Conservation (phyloP, 2,329 filamentous ascomycete species). For the Clarireedia monteithiana region DNA sequence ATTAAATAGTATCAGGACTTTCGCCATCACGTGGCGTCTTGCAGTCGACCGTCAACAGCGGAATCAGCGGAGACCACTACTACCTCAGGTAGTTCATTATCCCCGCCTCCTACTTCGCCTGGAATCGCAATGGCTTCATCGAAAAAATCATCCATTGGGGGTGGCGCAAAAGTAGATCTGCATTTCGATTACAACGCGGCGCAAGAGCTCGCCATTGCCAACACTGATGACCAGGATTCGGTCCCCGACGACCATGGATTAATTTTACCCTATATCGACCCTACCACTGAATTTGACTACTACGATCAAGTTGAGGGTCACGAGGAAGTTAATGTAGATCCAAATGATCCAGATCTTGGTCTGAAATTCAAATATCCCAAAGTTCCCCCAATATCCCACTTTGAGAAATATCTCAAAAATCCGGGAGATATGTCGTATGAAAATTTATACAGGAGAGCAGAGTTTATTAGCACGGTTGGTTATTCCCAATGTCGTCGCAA, state of each 20-base stretch:
- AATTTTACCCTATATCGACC: constrained; percentile 16
- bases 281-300: constrained; percentile 16
- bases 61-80: constrained; percentile 12
- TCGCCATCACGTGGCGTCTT: constrained; percentile 24
- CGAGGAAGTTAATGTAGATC: constrained; percentile 5
- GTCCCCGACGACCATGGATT: not conserved
- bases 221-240: constrained; percentile 6
- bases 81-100: constrained; percentile 17
- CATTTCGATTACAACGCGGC: constrained; percentile 7
- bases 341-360: constrained; percentile 5
- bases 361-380: constrained; percentile 19
- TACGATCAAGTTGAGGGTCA: constrained; percentile 19
- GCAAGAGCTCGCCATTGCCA: constrained; percentile 7
- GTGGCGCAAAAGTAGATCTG: constrained; percentile 7
- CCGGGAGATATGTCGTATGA: constrained; percentile 21
- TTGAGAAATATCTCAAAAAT: constrained; percentile 22
- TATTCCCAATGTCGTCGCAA: not conserved
- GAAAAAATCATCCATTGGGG: constrained; percentile 5
- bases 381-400: constrained; percentile 17
- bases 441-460: constrained; percentile 21
- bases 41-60: constrained; percentile 17
- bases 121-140: not conserved
- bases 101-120: constrained; percentile 16
- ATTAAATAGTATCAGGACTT: constrained; percentile 20
- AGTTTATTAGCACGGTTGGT: constrained; percentile 10